Conservation (phyloP, 495 filamentous ascomycete species). For the Aspergillus asperescens region DNA sequence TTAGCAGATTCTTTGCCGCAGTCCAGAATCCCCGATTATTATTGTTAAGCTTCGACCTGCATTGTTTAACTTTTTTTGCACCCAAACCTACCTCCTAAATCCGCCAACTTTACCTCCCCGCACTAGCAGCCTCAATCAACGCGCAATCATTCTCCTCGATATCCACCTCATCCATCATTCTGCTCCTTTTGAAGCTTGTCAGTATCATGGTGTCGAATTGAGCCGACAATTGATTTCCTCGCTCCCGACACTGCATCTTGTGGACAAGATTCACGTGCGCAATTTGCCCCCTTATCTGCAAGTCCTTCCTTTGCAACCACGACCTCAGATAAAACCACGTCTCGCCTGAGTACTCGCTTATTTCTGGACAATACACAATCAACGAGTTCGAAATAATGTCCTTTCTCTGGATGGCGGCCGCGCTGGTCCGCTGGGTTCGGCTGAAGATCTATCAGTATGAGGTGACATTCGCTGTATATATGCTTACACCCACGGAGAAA, state of each 20-base stretch:
- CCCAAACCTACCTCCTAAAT: neutral
- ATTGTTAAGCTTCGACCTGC: no score
- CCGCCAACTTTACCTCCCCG: neutral
- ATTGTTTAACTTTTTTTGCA: neutral
- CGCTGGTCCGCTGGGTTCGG: slow-evolving; percentile 59
- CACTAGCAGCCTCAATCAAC: neutral
- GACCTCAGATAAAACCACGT: neutral
- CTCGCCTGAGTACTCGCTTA: neutral
- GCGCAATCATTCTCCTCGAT: neutral
- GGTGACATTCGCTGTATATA: slow-evolving; percentile 79
- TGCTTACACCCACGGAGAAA: slow-evolving; percentile 78
- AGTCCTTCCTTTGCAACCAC: neutral
- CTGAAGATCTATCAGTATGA: slow-evolving; percentile 84
- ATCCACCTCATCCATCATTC: neutral
- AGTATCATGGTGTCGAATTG: neutral
- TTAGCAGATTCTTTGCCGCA: no score
- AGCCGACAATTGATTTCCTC: neutral
- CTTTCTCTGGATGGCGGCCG: slow-evolving; percentile 36
- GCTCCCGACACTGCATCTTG: neutral
- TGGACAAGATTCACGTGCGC: neutral
- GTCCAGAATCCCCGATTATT: no score
- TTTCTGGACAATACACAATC: neutral
- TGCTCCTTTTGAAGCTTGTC: neutral
- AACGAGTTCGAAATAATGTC: slow-evolving; percentile 20
- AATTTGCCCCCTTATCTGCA: neutral